Base-by-base conservation (phyloP, 106 monocot genomes). In the Acorus gramineus region DNA sequence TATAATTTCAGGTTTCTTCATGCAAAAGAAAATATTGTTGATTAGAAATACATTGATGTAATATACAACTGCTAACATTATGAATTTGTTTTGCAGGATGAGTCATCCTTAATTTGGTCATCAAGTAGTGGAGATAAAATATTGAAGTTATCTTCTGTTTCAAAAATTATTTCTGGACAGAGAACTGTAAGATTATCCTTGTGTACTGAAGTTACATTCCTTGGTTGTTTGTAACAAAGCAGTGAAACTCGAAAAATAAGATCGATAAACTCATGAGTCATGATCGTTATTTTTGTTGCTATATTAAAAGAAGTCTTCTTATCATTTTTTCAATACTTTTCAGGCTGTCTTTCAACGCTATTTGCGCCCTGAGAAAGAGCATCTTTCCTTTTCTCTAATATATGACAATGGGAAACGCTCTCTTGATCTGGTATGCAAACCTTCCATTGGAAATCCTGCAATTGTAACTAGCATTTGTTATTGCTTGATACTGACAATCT, bases 341-440 rank as follows among this genome's bases (percentile, higher is more conserved):
- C 46, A 72, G 71, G 12, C 53, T 63, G 71, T 72, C 43, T 72
- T 72, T 11, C 52, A 72, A 55, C 59, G 71, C 42, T 72, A 72
- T 44, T 56, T 11, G 28, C 4, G 47, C 10, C 71, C 62, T 63
- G 71, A 56, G 8, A 71, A 71, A 44, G 71, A 72, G 2, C 64
- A 72, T 63, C 57, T 72, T 13, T 72, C 71, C 3, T 72, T 72
- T 56, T 72, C 71, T 47, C 63, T 72, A n/a, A 63, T 72, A 8
- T 64, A 72, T 42, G 52, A 56, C 42, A 56, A 46, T 55, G 71
- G 63, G 7, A 47, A 63, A 14, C 61, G 71, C 7, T 71, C 71
- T 43, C 62, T 71, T 46, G 71, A 71, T 55, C 47, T 71, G 71
- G 71, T 65, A 28, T 28, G 28, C 28, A 28, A 28, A 28, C 28